Base-by-base conservation (phyloP, 1,139 yeast genomes). In the Kodamaea fungicola region DNA sequence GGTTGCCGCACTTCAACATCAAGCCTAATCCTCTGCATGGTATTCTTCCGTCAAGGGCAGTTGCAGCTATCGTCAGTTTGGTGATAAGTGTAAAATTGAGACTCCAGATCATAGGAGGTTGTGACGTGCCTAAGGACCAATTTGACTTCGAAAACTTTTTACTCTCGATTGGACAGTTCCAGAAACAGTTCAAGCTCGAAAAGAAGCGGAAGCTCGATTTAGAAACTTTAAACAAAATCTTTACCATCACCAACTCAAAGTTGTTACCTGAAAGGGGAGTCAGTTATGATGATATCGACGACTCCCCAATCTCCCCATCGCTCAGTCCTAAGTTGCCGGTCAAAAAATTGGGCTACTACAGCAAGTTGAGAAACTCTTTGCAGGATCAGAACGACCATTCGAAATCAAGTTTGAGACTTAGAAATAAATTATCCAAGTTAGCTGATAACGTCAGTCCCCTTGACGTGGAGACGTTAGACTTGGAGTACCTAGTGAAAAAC, bases 101-200 rank as follows among this genome's bases (percentile, higher is more conserved):
- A 40, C 57, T 90, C 30, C 69, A 65, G 19, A 73, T 83, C 30
- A 64, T 80, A n/a, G 83, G 87, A 2, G 84, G 84, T 23, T 79
- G 88, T 44, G 86, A 81, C 45, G 80, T 83, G 2, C 90, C 96
- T 0, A 89, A 88, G 53, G 97, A 90, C 54, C 90, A 95, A 0
- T 81, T 83, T 56, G 95, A 87, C 49, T 80, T 80, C 40, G 83
- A 80, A 39, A 74, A 73, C 41, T 80, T 80, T 47, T 67, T 77
- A 71, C 48, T 80, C 43, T 70, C 80, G 36, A 59, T 80, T 35
- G 82, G 84, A 2, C 77, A 84, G 38, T 85, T 84, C 53, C 94
- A 86, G 54, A 83, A 78, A 55, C 85, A 83, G 44, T 73, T 73
- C 49, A 76, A 78, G 47, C 54, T 85, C 19, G 74, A 75, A 6